Evolutionary conservation across 2,329 filamentous ascomycete species (phyloP).

Genomic region (Aspergillus caelatus): DNA sequence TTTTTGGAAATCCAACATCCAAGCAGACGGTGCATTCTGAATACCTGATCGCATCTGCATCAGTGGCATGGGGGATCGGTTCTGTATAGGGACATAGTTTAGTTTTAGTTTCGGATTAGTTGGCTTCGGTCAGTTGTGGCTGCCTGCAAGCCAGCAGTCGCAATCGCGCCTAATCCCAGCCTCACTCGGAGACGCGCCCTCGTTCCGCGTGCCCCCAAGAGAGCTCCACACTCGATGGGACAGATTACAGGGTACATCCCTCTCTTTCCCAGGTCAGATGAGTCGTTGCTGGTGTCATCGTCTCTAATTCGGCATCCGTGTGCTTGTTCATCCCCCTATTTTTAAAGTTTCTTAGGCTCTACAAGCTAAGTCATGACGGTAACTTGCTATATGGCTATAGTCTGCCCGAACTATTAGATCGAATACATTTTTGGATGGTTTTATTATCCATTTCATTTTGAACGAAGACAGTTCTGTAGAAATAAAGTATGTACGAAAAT

Average conservation of each 20-base stretch:
- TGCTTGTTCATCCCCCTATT: not conserved
- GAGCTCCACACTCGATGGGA: slow-evolving; percentile 7
- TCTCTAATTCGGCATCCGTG: not conserved
- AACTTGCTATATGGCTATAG: not conserved
- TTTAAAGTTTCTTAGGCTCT: slow-evolving; percentile 7
- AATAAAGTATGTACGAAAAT: not conserved
- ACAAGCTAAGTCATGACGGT: not conserved
- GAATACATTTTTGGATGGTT: not conserved
- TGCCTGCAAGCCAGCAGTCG: slow-evolving; percentile 22
- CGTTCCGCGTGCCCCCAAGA: slow-evolving; percentile 21
- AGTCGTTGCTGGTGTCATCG: slow-evolving; percentile 8
- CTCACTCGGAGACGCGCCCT: slow-evolving; percentile 30
- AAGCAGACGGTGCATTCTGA: slow-evolving; percentile 5
- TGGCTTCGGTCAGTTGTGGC: slow-evolving; percentile 16
- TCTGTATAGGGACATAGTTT: not conserved
- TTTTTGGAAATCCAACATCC: slow-evolving; percentile 21
- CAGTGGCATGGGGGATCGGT: slow-evolving; percentile 19
- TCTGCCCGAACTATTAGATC: not conserved
- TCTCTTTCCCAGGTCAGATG: slow-evolving; percentile 16
- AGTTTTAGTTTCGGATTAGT: not conserved
- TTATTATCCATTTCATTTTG: not conserved
- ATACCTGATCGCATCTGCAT: slow-evolving; percentile 18
- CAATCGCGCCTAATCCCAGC: slow-evolving; percentile 23
- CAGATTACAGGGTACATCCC: slow-evolving; percentile 11
- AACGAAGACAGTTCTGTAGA: not conserved